These are phyloP conservation scores for Microbotryum lychnidis-dioicae DNA, from an alignment of 1,284 basidiomycete genomes.

Conservation along the genomic window DNA sequence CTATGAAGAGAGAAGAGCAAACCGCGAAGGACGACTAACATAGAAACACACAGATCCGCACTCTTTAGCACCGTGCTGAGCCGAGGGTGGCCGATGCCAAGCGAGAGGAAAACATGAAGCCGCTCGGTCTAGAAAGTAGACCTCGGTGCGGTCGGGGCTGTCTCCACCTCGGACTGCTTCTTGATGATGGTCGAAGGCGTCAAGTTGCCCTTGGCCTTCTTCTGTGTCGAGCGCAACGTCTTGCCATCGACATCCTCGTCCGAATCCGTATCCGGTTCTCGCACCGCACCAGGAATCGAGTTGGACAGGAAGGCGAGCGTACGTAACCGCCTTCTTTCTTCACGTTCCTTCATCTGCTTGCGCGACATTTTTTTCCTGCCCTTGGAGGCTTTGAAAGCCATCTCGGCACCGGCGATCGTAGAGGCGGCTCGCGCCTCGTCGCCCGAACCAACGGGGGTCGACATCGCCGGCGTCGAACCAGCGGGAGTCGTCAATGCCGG, in stretches of 20 bases:
- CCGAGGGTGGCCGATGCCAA: too few relatives aligned
- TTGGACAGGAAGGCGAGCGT: slow-evolving; percentile 76
- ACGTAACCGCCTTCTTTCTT: slow-evolving; percentile 44
- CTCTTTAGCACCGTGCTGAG: too few relatives aligned
- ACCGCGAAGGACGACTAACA: too few relatives aligned
- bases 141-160: too few relatives aligned
- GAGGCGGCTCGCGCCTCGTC: slow-evolving; percentile 39
- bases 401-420: slow-evolving; percentile 19
- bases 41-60: too few relatives aligned
- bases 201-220: background rate
- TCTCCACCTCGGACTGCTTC: too few relatives aligned
- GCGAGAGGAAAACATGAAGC: too few relatives aligned
- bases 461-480: slow-evolving; percentile 37
- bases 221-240: background rate
- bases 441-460: slow-evolving; percentile 43
- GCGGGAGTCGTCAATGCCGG: slow-evolving; percentile 43
- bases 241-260: slow-evolving; percentile 20
- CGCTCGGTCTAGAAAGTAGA: too few relatives aligned
- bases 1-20: too few relatives aligned
- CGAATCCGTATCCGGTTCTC: slow-evolving; percentile 41
- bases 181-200: too few relatives aligned
- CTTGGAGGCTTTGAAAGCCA: slow-evolving; percentile 44
- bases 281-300: slow-evolving; percentile 50
- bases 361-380: slow-evolving; percentile 89
- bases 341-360: slow-evolving; percentile 69